These are phyloP conservation scores for Carpinus fangiana DNA, from an alignment of 306 rosid species.

Conservation along the genomic window DNA sequence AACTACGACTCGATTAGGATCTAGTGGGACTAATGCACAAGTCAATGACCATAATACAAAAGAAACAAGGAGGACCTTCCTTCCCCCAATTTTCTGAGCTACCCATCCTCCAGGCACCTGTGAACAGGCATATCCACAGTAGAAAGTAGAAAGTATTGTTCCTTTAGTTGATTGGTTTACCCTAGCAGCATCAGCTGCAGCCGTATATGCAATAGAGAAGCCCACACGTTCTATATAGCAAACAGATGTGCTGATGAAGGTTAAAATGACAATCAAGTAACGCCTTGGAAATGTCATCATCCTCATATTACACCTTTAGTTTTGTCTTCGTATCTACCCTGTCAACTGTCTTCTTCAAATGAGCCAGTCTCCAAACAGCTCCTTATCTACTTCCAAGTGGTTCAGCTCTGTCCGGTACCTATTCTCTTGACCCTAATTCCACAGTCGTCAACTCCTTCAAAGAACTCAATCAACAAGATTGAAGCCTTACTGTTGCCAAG, in stretches of 20 bases:
- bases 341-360: neutral
- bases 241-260: slow-evolving; percentile 88
- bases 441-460: too few species aligned
- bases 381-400: neutral
- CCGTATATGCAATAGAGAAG: slow-evolving; percentile 88
- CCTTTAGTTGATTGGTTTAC: slow-evolving; percentile 87
- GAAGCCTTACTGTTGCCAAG: too few species aligned
- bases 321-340: neutral
- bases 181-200: slow-evolving; percentile 78
- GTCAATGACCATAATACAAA: slow-evolving; percentile 85
- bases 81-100: slow-evolving; percentile 85
- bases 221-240: slow-evolving; percentile 95
- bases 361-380: neutral
- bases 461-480: too few species aligned
- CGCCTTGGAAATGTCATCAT: slow-evolving; percentile 60
- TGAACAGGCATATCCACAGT: slow-evolving; percentile 93
- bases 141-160: slow-evolving; percentile 79
- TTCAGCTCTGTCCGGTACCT: neutral
- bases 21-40: slow-evolving; percentile 76
- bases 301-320: slow-evolving; percentile 34
- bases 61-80: slow-evolving; percentile 77
- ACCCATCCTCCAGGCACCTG: slow-evolving; percentile 99
- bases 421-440: too few species aligned
- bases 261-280: slow-evolving; percentile 74
- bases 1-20: slow-evolving; percentile 56